A percentile compares a stretch with the other conserved stretches of the same genome.
Evolutionary conservation across 2,329 filamentous ascomycete genomes (phyloP).

Genomic region (Helminthosporium solani): DNA sequence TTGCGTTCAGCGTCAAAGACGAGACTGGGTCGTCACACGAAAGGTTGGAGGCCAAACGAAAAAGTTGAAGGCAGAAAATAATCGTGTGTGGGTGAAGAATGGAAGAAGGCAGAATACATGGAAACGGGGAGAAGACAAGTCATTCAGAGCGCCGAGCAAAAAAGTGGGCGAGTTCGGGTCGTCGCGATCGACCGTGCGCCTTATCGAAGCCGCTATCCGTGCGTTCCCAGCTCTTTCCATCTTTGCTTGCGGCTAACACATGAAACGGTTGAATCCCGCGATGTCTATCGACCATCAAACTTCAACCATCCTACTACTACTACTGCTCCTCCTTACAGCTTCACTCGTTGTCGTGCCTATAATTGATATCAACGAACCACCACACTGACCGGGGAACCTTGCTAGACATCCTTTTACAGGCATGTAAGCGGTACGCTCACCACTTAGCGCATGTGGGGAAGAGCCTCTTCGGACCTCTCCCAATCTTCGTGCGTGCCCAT

Average conservation of each 20-base stretch:
- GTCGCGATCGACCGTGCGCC: neutral
- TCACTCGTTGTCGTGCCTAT: neutral
- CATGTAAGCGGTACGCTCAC: conserved; percentile 1
- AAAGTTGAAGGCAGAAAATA: neutral
- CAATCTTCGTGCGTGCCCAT: neutral
- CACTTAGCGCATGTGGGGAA: conserved; percentile 4
- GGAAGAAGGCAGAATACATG: neutral
- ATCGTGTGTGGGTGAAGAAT: conserved; percentile 5
- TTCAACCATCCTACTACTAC: neutral
- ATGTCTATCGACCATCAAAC: neutral
- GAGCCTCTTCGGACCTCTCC: neutral
- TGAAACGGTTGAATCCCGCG: neutral
- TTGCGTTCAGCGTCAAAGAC: conserved; percentile 21
- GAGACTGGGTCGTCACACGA: neutral
- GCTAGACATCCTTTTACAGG: neutral
- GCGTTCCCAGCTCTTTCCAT: neutral
- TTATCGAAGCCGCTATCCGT: neutral
- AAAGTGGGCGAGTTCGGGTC: neutral
- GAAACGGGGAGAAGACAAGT: conserved; percentile 1
- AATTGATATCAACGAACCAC: neutral
- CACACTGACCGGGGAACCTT: neutral
- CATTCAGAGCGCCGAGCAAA: neutral
- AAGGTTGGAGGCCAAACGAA: conserved; percentile 1
- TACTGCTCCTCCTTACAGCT: neutral
- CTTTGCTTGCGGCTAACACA: neutral